These are phyloP conservation scores for Pistacia integerrima DNA, from an alignment of 345 rosid species.

Conservation along the genomic window DNA sequence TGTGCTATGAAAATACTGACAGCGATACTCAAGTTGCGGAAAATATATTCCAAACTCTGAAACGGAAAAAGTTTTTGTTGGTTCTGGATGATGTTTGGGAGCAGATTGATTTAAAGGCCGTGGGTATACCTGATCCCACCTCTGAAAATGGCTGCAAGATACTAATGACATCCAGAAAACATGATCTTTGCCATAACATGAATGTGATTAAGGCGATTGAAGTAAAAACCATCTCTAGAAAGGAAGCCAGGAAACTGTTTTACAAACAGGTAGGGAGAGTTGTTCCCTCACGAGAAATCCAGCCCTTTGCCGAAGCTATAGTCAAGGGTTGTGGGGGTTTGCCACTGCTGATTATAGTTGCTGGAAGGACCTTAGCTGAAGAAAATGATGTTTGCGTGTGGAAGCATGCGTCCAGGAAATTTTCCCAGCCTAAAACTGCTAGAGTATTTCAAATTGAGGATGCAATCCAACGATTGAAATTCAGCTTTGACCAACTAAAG, in stretches of 20 bases:
- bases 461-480: constrained; percentile 2
- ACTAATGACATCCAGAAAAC: constrained; percentile 12
- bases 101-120: constrained; percentile 12
- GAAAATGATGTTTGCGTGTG: constrained; percentile 10
- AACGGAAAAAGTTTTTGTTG: constrained; percentile 13
- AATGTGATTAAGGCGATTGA: constrained; percentile 5
- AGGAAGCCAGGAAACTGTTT: constrained; percentile 20
- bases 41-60: neutral
- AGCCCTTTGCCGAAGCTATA: constrained; percentile 13
- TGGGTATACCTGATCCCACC: constrained; percentile 14
- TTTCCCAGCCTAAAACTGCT: neutral
- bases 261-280: neutral
- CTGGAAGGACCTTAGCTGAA: neutral
- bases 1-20: neutral
- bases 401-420: neutral
- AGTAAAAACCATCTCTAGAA: neutral
- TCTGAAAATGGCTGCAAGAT: constrained; percentile 11
- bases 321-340: constrained; percentile 14
- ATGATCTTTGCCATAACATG: constrained; percentile 9
- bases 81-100: constrained; percentile 25
- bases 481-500: constrained; percentile 11
- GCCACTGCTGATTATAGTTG: constrained; percentile 3
- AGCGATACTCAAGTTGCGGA: constrained; percentile 6
- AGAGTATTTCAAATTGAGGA: neutral
- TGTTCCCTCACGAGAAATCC: constrained; percentile 1